A percentile compares a stretch with the other conserved stretches of the same genome.
These are phyloP conservation scores for Yamadazyma spencermartinsiae DNA, from an alignment of 1,139 yeast genomes.

Conservation along the genomic window DNA sequence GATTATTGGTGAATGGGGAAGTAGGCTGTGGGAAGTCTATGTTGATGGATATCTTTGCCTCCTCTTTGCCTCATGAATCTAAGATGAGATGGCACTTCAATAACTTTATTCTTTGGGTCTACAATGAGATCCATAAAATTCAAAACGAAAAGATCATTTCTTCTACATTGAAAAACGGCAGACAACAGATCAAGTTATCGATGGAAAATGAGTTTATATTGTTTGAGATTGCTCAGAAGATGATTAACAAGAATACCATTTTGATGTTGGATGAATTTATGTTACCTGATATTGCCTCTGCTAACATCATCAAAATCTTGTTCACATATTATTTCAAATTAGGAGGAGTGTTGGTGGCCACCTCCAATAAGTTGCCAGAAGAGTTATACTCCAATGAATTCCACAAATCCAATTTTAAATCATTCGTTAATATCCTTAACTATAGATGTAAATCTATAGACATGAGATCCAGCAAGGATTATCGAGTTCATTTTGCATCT, in stretches of 20 bases:
- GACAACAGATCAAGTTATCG: conserved; percentile 32
- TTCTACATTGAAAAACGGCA: conserved; percentile 29
- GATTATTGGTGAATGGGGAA: conserved; percentile 66
- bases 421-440: conserved; percentile 57
- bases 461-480: conserved; percentile 60
- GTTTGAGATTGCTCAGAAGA: conserved; percentile 65
- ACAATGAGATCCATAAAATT: conserved; percentile 58
- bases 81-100: conserved; percentile 74
- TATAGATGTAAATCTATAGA: conserved; percentile 64
- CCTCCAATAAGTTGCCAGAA: conserved; percentile 70
- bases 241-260: conserved; percentile 60
- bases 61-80: conserved; percentile 59
- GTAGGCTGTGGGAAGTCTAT: conserved; percentile 78
- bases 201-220: conserved; percentile 65
- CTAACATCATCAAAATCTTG: conserved; percentile 62
- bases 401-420: conserved; percentile 55
- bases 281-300: conserved; percentile 73
- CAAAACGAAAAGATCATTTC: conserved; percentile 43
- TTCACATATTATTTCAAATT: conserved; percentile 69
- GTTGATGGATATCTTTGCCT: conserved; percentile 72
- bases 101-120: conserved; percentile 69
- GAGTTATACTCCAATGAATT: conserved; percentile 67
- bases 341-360: conserved; percentile 74
- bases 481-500: conserved; percentile 43
- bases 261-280: conserved; percentile 71